Evolutionary conservation across 768 basidiomycete genomes (phyloP).

Genomic region (Amanita muscaria): DNA sequence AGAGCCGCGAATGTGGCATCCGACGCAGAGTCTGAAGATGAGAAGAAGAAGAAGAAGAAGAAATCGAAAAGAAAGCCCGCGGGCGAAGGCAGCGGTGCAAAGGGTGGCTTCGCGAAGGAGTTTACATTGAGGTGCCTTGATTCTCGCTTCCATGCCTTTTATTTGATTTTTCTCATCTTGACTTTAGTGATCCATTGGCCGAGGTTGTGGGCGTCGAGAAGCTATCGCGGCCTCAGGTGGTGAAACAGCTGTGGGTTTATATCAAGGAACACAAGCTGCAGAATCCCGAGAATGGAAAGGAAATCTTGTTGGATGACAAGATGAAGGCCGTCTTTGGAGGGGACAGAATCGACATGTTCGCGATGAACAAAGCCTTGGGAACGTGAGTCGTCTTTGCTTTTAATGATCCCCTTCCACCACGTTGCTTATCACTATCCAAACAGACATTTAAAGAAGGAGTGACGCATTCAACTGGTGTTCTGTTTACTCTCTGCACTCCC

Average conservation of each 20-base stretch:
- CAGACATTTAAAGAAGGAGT: conserved; percentile 1
- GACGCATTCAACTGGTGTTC: background rate
- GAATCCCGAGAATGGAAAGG: conserved; percentile 75
- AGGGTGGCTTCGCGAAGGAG: conserved; percentile 75
- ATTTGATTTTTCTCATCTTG: conserved; percentile 9
- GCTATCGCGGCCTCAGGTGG: conserved; percentile 81
- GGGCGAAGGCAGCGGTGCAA: conserved; percentile 30
- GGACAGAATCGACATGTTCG: conserved; percentile 88
- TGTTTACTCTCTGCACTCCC: too few species aligned
- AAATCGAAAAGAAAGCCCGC: conserved; percentile 35
- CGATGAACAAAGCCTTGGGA: conserved; percentile 87
- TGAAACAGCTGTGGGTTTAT: conserved; percentile 85
- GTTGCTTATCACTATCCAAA: background rate
- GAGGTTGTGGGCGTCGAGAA: conserved; percentile 56
- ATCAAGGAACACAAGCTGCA: conserved; percentile 78
- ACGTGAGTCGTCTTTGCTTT: conserved; percentile 35
- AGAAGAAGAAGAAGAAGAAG: conserved; percentile 28
- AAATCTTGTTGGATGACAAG: conserved; percentile 74
- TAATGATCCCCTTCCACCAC: background rate
- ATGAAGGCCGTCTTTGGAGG: conserved; percentile 69
- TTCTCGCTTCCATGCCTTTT: conserved; percentile 7
- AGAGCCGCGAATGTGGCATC: conserved; percentile 46
- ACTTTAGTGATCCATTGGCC: conserved; percentile 67
- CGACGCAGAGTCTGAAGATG: conserved; percentile 43
- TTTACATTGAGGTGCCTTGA: conserved; percentile 57